Percentiles rank a stretch among this genome's conserved stretches.
Conservation (phyloP, 768 basidiomycete genomes). For the Aureoboletus auriporus region DNA sequence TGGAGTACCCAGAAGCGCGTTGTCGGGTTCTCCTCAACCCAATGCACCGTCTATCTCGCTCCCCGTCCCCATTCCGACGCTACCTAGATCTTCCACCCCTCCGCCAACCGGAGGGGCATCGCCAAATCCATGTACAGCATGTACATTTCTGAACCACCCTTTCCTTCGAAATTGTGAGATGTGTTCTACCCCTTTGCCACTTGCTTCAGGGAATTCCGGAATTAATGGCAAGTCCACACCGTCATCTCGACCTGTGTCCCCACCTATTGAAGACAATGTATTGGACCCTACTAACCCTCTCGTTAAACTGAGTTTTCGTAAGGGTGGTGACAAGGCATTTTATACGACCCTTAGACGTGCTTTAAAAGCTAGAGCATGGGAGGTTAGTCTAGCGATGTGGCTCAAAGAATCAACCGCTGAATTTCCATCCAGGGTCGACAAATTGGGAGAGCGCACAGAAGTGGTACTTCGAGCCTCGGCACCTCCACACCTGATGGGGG, state of each 20-base stretch:
- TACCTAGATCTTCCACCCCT: conserved; percentile 17
- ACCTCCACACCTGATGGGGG: conserved; percentile 13
- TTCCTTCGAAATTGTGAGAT: conserved; percentile 78
- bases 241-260: conserved; percentile 59
- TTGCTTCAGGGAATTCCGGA: conserved; percentile 10
- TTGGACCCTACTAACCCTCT: conserved; percentile 37
- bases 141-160: conserved; percentile 90
- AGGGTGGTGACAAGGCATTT: conserved; percentile 82
- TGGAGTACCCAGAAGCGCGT: conserved; percentile 61
- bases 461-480: conserved; percentile 21
- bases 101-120: conserved; percentile 17
- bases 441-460: conserved; percentile 20
- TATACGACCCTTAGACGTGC: conserved; percentile 74
- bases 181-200: conserved; percentile 68
- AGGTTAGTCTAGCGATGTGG: conserved; percentile 36
- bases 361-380: conserved; percentile 73
- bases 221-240: conserved; percentile 56
- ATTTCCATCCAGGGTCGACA: conserved; percentile 24
- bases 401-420: conserved; percentile 1
- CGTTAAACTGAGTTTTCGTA: conserved; percentile 86
- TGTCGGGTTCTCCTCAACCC: conserved; percentile 23
- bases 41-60: conserved; percentile 33
- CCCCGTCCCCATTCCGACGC: conserved; percentile 19
- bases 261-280: conserved; percentile 25
- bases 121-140: conserved; percentile 70